Percentiles rank a stretch among this genome's conserved stretches.
phyloP scores from a whole-genome alignment of 352 stramenopile species.

The Globisporangium polare region DNA sequence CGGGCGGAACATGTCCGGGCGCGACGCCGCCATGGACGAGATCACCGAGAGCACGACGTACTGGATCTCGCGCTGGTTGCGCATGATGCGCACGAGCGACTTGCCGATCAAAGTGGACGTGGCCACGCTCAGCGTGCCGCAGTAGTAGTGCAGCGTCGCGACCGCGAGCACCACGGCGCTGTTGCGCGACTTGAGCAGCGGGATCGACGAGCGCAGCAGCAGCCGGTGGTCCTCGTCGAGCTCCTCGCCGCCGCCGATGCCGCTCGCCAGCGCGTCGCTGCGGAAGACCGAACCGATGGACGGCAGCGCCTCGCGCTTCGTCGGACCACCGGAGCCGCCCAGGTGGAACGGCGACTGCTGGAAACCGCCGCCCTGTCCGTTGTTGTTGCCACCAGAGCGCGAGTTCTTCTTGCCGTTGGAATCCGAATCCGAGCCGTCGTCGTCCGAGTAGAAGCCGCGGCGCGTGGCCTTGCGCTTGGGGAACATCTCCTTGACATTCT shows the following conservation, averaged over 20 bases:
- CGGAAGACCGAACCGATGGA: constrained; percentile 77
- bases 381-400: neutral
- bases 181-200: constrained; percentile 96
- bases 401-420: constrained; percentile 18
- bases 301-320: constrained; percentile 43
- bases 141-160: constrained; percentile 97
- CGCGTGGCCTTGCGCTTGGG: constrained; percentile 65
- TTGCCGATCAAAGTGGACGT: constrained; percentile 93
- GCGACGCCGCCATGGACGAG: constrained; percentile 91
- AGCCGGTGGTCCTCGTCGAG: constrained; percentile 96
- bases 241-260: constrained; percentile 71
- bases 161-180: constrained; percentile 96
- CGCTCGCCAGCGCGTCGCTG: constrained; percentile 58
- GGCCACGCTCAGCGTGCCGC: constrained; percentile 84
- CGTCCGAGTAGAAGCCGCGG: constrained; percentile 95
- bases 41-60: constrained; percentile 96
- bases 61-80: constrained; percentile 96
- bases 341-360: constrained; percentile 48
- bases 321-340: constrained; percentile 11
- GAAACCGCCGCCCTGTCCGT: constrained; percentile 11
- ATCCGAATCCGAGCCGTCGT: constrained; percentile 91
- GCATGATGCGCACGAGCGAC: constrained; percentile 96
- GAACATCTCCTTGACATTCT: constrained; percentile 55
- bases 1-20: constrained; percentile 94
- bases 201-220: constrained; percentile 93